Percentiles rank a stretch among this genome's conserved stretches.
These are phyloP conservation scores for Nepenthes mirabilis DNA, from an alignment of 148 eudicot species.

Conservation along the genomic window DNA sequence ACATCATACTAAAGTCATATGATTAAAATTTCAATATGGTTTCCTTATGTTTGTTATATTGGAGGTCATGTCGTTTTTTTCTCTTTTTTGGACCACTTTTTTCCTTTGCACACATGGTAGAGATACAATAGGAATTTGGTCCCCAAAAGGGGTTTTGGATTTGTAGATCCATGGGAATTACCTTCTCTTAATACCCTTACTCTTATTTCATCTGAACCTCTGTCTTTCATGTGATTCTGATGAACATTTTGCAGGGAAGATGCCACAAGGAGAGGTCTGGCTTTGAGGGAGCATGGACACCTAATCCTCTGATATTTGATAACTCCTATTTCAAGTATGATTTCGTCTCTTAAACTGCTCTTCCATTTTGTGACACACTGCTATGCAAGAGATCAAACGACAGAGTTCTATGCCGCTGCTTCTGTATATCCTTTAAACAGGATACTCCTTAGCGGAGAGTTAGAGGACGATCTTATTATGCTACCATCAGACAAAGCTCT, in stretches of 20 bases:
- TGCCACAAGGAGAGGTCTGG: slow-evolving; percentile 65
- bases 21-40: too few species aligned
- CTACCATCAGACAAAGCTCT: slow-evolving; percentile 67
- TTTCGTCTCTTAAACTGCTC: background rate
- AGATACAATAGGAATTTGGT: too few species aligned
- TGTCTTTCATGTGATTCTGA: background rate
- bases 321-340: slow-evolving; percentile 45
- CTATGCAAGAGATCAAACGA: background rate
- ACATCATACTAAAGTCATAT: too few species aligned
- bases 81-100: too few species aligned
- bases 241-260: slow-evolving; percentile 28
- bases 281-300: slow-evolving; percentile 52
- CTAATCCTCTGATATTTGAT: slow-evolving; percentile 47
- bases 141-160: too few species aligned
- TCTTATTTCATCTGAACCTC: background rate
- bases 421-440: slow-evolving; percentile 6
- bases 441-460: slow-evolving; percentile 52
- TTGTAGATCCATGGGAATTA: too few species aligned
- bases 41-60: too few species aligned
- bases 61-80: too few species aligned
- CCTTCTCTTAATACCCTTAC: too few species aligned
- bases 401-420: background rate
- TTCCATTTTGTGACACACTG: background rate
- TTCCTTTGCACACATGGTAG: too few species aligned
- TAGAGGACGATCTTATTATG: slow-evolving; percentile 45